Percentiles rank a stretch among this genome's conserved stretches.
phyloP scores from a whole-genome alignment of 164 flowering plant genomes.

The Taxillus chinensis region DNA sequence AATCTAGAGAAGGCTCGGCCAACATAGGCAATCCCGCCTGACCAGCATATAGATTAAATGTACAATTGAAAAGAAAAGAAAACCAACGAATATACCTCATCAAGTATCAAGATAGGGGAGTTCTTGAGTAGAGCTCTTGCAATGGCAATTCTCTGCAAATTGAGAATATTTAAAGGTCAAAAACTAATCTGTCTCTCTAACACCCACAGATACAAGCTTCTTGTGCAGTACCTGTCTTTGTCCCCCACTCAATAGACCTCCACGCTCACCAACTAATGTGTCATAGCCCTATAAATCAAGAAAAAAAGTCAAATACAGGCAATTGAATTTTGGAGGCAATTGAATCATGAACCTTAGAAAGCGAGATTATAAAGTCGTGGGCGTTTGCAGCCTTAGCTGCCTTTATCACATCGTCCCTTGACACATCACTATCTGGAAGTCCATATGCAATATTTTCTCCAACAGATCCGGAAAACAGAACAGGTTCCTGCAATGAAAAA shows the following conservation, averaged over 20 bases:
- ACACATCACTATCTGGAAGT: conserved; percentile 73
- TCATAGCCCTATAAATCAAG: conserved; percentile 63
- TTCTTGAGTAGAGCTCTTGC: conserved; percentile 91
- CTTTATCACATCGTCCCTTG: conserved; percentile 79
- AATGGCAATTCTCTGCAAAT: conserved; percentile 86
- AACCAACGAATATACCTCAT: conserved; percentile 46
- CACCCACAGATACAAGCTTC: not conserved
- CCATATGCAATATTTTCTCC: conserved; percentile 99
- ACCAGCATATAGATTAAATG: not conserved
- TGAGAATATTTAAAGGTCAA: conserved; percentile 6
- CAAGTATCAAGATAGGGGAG: conserved; percentile 87
- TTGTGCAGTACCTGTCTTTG: conserved; percentile 77
- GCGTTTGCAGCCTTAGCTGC: conserved; percentile 99
- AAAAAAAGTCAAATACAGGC: conserved; percentile 1
- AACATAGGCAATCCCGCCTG: too few species aligned
- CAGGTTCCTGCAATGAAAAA: conserved; percentile 62
- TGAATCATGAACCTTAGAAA: conserved; percentile 61
- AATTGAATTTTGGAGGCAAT: too few species aligned
- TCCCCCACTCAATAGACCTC: conserved; percentile 89
- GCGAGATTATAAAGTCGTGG: conserved; percentile 89
- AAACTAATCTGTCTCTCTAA: not conserved
- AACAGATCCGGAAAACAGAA: conserved; percentile 86
- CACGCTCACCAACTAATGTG: conserved; percentile 95
- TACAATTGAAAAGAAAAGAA: not conserved
- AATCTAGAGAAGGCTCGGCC: too few species aligned